phyloP scores from a whole-genome alignment of 2,329 filamentous ascomycete species.

The Pseudogymnoascus verrucosus region DNA sequence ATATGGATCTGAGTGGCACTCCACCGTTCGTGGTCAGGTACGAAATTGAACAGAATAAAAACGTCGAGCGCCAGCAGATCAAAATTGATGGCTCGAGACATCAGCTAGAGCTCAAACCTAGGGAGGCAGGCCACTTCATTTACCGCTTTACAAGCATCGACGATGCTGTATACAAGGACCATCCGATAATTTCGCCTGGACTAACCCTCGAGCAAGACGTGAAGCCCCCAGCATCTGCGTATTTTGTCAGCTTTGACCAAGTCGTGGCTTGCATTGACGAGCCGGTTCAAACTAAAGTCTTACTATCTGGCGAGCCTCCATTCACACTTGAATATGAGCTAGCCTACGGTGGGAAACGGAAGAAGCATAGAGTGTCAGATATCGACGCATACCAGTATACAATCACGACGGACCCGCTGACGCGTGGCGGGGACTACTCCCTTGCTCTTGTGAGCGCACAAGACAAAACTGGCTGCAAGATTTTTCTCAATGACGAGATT shows the following conservation, averaged over 20 bases:
- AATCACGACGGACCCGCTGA: constrained; percentile 67
- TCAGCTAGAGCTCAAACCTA: constrained; percentile 77
- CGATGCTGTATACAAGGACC: constrained; percentile 70
- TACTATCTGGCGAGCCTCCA: constrained; percentile 72
- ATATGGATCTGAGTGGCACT: constrained; percentile 83
- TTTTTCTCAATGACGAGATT: constrained; percentile 73
- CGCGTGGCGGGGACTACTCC: constrained; percentile 82
- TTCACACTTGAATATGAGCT: constrained; percentile 90
- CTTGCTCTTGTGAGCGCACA: constrained; percentile 78
- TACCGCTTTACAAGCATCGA: constrained; percentile 77
- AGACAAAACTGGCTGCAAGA: constrained; percentile 79
- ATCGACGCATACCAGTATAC: constrained; percentile 57
- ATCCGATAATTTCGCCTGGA: constrained; percentile 52
- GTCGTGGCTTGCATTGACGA: constrained; percentile 77
- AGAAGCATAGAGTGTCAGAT: constrained; percentile 54
- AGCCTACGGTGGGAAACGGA: constrained; percentile 79
- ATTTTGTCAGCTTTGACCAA: constrained; percentile 47
- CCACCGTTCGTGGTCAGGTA: constrained; percentile 85
- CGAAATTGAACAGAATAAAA: constrained; percentile 38
- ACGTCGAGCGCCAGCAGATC: constrained; percentile 48
- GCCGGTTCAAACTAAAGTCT: constrained; percentile 63
- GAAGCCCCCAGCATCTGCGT: constrained; percentile 82
- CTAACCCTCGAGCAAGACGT: constrained; percentile 77
- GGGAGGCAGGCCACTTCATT: constrained; percentile 72
- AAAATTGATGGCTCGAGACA: constrained; percentile 64